Percentiles rank a stretch among this genome's conserved stretches.
Conservation (phyloP, 2,329 filamentous ascomycete species). For the Cercospora berteroae region DNA sequence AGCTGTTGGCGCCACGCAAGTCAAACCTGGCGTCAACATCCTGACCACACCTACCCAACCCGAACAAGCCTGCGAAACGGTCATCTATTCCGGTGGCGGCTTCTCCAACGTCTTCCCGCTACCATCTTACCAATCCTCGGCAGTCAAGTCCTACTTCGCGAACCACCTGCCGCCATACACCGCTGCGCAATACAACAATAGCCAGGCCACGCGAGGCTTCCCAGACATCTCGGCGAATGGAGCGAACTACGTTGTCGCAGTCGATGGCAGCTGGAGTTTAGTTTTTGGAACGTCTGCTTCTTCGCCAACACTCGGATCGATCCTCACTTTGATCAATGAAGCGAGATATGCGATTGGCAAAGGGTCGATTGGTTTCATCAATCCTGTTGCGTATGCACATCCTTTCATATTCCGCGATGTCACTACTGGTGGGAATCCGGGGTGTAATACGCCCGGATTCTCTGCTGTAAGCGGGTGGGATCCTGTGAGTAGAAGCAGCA, state of each 20-base stretch:
- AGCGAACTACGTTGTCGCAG: conserved; percentile 41
- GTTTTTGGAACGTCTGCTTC: conserved; percentile 55
- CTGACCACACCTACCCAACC: conserved; percentile 31
- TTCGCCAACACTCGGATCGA: conserved; percentile 49
- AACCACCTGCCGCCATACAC: conserved; percentile 38
- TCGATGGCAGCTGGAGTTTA: conserved; percentile 44
- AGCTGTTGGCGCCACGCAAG: conserved; percentile 52
- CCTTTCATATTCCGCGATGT: conserved; percentile 43
- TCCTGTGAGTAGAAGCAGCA: conserved; percentile 17
- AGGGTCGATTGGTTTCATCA: conserved; percentile 41
- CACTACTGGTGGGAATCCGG: conserved; percentile 41
- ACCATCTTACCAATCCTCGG: conserved; percentile 49
- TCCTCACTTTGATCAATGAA: conserved; percentile 50
- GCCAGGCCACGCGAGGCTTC: conserved; percentile 22
- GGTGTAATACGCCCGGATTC: conserved; percentile 40
- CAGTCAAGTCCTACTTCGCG: conserved; percentile 44
- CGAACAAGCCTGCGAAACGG: conserved; percentile 49
- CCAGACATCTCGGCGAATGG: conserved; percentile 41
- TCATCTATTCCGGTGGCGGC: conserved; percentile 48
- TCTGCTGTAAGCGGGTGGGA: conserved; percentile 33
- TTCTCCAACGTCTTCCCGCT: conserved; percentile 52
- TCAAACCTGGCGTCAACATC: conserved; percentile 25
- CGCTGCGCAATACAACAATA: conserved; percentile 23
- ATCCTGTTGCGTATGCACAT: conserved; percentile 42
- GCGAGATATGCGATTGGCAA: conserved; percentile 40